phyloP scores from a whole-genome alignment of 176 grass and related monocot species.

The Zea luxurians region DNA sequence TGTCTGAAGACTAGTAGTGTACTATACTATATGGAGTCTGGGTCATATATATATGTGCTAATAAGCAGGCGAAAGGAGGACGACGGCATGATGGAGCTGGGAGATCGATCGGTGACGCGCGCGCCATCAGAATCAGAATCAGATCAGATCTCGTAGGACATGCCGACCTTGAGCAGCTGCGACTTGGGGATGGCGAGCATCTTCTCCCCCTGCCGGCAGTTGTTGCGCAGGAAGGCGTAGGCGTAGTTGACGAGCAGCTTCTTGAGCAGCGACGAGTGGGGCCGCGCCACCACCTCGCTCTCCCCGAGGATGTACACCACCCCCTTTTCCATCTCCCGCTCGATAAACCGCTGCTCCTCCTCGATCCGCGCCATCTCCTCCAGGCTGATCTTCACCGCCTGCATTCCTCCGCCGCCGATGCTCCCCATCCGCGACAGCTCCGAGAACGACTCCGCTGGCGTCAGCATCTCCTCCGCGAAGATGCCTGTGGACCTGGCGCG shows the following conservation, averaged over 20 bases:
- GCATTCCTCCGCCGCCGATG: neutral
- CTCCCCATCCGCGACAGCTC: slow-evolving; percentile 45
- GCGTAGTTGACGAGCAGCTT: slow-evolving; percentile 56
- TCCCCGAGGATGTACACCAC: slow-evolving; percentile 78
- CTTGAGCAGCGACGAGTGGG: slow-evolving; percentile 56
- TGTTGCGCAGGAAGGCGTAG: slow-evolving; percentile 67
- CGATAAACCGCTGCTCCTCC: slow-evolving; percentile 50
- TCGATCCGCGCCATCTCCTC: slow-evolving; percentile 47
- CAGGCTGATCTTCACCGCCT: slow-evolving; percentile 41
- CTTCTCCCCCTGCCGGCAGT: slow-evolving; percentile 65
- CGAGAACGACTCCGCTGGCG: slow-evolving; percentile 55
- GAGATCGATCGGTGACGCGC: too few species aligned
- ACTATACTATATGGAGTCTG: too few species aligned
- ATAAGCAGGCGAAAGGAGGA: too few species aligned
- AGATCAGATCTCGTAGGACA: slow-evolving; percentile 64
- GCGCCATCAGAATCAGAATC: too few species aligned
- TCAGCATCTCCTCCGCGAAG: slow-evolving; percentile 49
- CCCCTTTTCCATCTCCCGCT: slow-evolving; percentile 66
- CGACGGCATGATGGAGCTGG: too few species aligned
- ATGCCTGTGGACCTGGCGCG: slow-evolving; percentile 9
- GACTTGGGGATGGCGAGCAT: slow-evolving; percentile 54
- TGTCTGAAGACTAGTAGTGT: too few species aligned
- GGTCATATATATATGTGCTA: too few species aligned
- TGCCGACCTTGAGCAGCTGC: slow-evolving; percentile 81
- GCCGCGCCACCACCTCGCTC: slow-evolving; percentile 61